These are phyloP conservation scores for Amaranthus hypochondriacus DNA, from an alignment of 148 eudicot genomes.

Conservation along the genomic window DNA sequence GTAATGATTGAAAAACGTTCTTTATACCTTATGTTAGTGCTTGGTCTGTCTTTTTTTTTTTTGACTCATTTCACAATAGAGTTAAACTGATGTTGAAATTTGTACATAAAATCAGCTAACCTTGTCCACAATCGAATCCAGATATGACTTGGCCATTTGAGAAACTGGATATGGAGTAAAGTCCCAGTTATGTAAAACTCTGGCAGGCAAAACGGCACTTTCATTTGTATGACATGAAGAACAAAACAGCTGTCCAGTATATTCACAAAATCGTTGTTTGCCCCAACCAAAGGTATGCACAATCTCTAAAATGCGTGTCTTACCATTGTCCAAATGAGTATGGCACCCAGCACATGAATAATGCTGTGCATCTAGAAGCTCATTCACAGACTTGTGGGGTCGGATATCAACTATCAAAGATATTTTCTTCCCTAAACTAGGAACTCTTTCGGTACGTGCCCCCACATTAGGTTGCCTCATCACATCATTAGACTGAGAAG, in stretches of 20 bases:
- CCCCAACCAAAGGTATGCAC: slow-evolving; percentile 87
- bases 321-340: slow-evolving; percentile 70
- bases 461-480: slow-evolving; percentile 29
- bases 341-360: slow-evolving; percentile 91
- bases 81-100: background rate
- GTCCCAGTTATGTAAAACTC: slow-evolving; percentile 96
- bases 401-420: slow-evolving; percentile 65
- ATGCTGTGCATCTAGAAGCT: slow-evolving; percentile 75
- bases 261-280: slow-evolving; percentile 90
- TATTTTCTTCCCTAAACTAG: slow-evolving; percentile 66
- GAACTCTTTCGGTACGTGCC: slow-evolving; percentile 21
- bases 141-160: slow-evolving; percentile 83
- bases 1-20: too few relatives aligned
- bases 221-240: slow-evolving; percentile 86
- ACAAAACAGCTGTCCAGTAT: slow-evolving; percentile 88
- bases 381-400: slow-evolving; percentile 60
- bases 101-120: slow-evolving; percentile 26
- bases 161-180: slow-evolving; percentile 79
- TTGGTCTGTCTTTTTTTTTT: too few relatives aligned
- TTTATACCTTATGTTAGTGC: too few relatives aligned
- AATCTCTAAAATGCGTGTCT: slow-evolving; percentile 64
- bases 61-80: too few relatives aligned
- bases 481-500: slow-evolving; percentile 38
- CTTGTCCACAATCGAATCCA: slow-evolving; percentile 79
- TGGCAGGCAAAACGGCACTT: slow-evolving; percentile 76